A percentile compares a stretch with the other conserved stretches of the same genome.
These are phyloP conservation scores for Hypoxylon sp. DNA, from an alignment of 2,329 filamentous ascomycete species.

Conservation along the genomic window DNA sequence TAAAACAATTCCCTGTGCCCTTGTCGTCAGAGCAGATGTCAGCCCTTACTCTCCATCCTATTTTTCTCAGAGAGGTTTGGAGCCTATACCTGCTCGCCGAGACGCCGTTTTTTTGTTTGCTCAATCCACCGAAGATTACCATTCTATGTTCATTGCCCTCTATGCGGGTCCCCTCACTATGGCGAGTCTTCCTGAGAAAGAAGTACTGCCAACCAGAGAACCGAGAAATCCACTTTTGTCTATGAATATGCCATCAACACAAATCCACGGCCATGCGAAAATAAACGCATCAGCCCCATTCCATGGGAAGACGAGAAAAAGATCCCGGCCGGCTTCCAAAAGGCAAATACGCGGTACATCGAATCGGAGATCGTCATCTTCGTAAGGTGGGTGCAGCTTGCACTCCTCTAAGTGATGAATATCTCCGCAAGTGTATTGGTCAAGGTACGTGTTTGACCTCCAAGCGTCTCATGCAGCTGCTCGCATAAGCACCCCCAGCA, in stretches of 20 bases:
- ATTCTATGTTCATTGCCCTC: slow-evolving; percentile 52
- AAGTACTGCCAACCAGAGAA: slow-evolving; percentile 60
- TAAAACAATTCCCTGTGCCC: slow-evolving; percentile 50
- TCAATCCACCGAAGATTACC: slow-evolving; percentile 51
- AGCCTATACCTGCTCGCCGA: slow-evolving; percentile 50
- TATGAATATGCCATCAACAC: slow-evolving; percentile 60
- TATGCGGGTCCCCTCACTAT: slow-evolving; percentile 45
- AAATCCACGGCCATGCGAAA: slow-evolving; percentile 50
- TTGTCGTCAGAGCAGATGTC: slow-evolving; percentile 47
- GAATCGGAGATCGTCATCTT: slow-evolving; percentile 52
- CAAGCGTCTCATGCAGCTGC: slow-evolving; percentile 52
- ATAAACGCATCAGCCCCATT: slow-evolving; percentile 46
- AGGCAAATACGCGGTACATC: slow-evolving; percentile 51
- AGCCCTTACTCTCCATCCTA: slow-evolving; percentile 37
- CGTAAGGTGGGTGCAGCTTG: slow-evolving; percentile 46
- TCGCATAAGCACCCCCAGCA: slow-evolving; percentile 47
- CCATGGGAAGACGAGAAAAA: slow-evolving; percentile 51
- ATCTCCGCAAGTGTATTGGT: slow-evolving; percentile 47
- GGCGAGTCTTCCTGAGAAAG: slow-evolving; percentile 42
- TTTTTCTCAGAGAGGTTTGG: slow-evolving; percentile 45
- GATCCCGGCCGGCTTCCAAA: slow-evolving; percentile 49
- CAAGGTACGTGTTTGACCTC: slow-evolving; percentile 49
- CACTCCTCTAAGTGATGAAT: slow-evolving; percentile 49
- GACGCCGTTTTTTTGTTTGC: slow-evolving; percentile 49
- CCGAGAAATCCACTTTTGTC: slow-evolving; percentile 76